Base-by-base conservation (phyloP, 1,284 basidiomycete species). In the Trichosporon sp. region DNA sequence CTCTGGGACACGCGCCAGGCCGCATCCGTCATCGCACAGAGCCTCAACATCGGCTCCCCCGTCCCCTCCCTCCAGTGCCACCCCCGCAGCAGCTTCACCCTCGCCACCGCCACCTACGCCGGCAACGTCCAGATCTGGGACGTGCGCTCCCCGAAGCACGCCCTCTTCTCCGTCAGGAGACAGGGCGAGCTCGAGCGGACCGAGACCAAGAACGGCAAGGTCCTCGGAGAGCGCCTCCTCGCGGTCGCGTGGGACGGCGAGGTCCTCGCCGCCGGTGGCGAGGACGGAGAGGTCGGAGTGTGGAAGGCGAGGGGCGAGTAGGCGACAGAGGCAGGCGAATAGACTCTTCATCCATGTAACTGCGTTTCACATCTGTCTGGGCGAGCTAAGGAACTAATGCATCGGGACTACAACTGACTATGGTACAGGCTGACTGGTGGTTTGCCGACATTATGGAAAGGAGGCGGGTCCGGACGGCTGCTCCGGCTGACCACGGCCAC, bases 71-170 rank as follows among this genome's bases (percentile, higher is more conserved):
- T 95, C 21, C 85, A 86, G 0, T 80, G 87, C 15, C 84, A 89
- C 75, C 85, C 87, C 0, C 86, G 86, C 0, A 88, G 89, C 21
- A 85, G 83, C 29, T 85, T 91, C 75, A 91, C 92, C 73, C 85
- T 95, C 21, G 86, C 91, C 8, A 91, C 89, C 0, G 94, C 92
- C 1, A 89, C 90, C 0, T 94, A 95, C 78, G 92, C 94, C 72
- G 92, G 93, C 38, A 84, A 89, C 0, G 89, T 91, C 2, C 87
- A 93, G 29, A 84, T 97, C 21, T 97, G 93, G 93, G 95, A 98
- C 80, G 83, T 93, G 31, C 86, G 93, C 38, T 84, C 83, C 31
- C 84, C 84, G 21, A 85, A 79, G 85, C 89, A 74, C 87, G 86
- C 84, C 6, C 72, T 86, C 70, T 92, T 95, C 80, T 68, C 47